phyloP scores from a whole-genome alignment of 768 basidiomycete genomes.

The Rubroboletus satanas region DNA sequence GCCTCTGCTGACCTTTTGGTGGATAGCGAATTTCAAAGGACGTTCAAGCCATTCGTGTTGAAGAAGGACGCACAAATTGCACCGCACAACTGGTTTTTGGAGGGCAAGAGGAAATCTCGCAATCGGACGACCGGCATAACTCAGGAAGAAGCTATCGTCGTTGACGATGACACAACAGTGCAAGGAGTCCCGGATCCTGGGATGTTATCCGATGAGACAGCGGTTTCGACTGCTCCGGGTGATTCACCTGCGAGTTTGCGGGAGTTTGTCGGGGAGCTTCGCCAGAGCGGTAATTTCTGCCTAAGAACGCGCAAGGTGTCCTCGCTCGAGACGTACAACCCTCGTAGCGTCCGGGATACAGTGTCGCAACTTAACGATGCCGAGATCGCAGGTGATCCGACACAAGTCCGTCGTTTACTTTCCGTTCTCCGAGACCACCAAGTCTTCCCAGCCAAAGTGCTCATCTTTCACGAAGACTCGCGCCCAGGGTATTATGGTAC shows the following conservation, averaged over 20 bases:
- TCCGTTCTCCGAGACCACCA: constrained; percentile 57
- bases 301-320: constrained; percentile 15
- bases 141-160: constrained; percentile 51
- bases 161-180: constrained; percentile 43
- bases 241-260: constrained; percentile 10
- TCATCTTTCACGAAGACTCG: constrained; percentile 79
- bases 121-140: constrained; percentile 19
- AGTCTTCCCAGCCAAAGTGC: constrained; percentile 68
- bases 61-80: constrained; percentile 75
- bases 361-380: constrained; percentile 70
- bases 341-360: constrained; percentile 44
- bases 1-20: constrained; percentile 33
- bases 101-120: constrained; percentile 25
- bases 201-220: not conserved
- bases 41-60: constrained; percentile 75
- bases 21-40: constrained; percentile 64
- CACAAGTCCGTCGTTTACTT: constrained; percentile 62
- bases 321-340: constrained; percentile 29
- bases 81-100: constrained; percentile 65
- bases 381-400: constrained; percentile 69
- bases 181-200: constrained; percentile 8
- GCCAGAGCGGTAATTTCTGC: constrained; percentile 27
- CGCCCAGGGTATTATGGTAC: constrained; percentile 95
- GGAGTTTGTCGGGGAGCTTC: constrained; percentile 26
- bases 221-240: not conserved